phyloP scores from a whole-genome alignment of 2,329 filamentous ascomycete genomes.

The Arthroderma sp. region DNA sequence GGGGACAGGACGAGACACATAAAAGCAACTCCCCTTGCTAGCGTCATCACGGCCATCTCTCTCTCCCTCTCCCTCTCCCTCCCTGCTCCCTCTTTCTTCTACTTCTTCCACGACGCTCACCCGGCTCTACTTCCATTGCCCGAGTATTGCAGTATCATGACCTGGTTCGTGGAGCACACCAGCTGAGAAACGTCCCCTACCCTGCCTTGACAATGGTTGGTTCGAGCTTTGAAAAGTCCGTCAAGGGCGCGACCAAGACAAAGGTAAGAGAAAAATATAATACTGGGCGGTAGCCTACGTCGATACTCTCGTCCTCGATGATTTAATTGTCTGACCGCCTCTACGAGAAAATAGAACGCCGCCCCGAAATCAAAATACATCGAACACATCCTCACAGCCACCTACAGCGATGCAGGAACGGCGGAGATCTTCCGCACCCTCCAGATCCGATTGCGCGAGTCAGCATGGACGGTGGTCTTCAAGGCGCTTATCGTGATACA shows the following conservation, averaged over 20 bases:
- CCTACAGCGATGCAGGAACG: slow-evolving; percentile 85
- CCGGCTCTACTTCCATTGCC: not conserved
- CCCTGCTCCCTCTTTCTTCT: no score
- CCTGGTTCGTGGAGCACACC: not conserved
- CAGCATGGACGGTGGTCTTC: slow-evolving; percentile 99
- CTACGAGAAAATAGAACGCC: slow-evolving; percentile 52
- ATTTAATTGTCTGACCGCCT: not conserved
- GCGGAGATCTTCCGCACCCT: slow-evolving; percentile 90
- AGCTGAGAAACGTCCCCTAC: not conserved
- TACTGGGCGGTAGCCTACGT: not conserved
- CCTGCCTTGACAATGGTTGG: slow-evolving; percentile 35
- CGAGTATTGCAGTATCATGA: not conserved
- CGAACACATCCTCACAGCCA: slow-evolving; percentile 92
- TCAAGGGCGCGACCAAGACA: slow-evolving; percentile 96
- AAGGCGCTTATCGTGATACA: slow-evolving; percentile 93
- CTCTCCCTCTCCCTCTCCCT: no score
- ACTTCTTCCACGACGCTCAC: not conserved
- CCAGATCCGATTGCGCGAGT: slow-evolving; percentile 78
- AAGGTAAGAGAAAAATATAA: slow-evolving; percentile 64
- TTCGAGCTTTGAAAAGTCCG: slow-evolving; percentile 93
- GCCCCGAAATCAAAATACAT: slow-evolving; percentile 99
- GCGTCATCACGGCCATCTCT: not conserved
- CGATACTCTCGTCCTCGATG: not conserved
- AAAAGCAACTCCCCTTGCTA: not conserved
- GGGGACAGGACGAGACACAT: not conserved